These are phyloP conservation scores for Suhomyces ambrosiae DNA, from an alignment of 1,139 yeast genomes.

Conservation along the genomic window DNA sequence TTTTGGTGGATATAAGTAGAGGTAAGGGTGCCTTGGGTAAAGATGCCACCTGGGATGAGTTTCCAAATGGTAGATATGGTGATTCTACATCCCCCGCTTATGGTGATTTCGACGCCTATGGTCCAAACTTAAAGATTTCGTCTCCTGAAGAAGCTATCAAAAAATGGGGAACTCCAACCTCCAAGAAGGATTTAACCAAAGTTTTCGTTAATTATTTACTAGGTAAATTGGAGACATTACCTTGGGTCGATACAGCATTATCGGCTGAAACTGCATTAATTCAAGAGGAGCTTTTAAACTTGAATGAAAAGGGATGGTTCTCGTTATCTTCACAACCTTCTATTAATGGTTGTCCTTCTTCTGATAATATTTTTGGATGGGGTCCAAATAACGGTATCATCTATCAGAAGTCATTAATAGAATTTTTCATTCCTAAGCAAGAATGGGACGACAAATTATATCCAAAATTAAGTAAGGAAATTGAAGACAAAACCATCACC, in stretches of 20 bases:
- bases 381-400: constrained; percentile 90
- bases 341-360: constrained; percentile 70
- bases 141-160: constrained; percentile 69
- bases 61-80: constrained; percentile 97
- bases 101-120: constrained; percentile 97
- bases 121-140: constrained; percentile 78
- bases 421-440: constrained; percentile 70
- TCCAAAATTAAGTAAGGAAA: constrained; percentile 50
- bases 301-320: constrained; percentile 76
- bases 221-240: constrained; percentile 73
- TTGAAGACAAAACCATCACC: constrained; percentile 51
- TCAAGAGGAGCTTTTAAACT: constrained; percentile 82
- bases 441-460: constrained; percentile 61
- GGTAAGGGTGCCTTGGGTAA: constrained; percentile 87
- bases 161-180: constrained; percentile 82
- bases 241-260: constrained; percentile 88
- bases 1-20: constrained; percentile 72
- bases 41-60: constrained; percentile 98
- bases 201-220: constrained; percentile 76
- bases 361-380: constrained; percentile 92
- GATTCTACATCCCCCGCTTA: constrained; percentile 96
- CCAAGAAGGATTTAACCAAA: constrained; percentile 61
- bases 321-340: constrained; percentile 97
- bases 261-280: constrained; percentile 90
- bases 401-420: constrained; percentile 90